Evolutionary conservation across 2,329 filamentous ascomycete genomes (phyloP).

Genomic region (Dothideomycetes sp.): DNA sequence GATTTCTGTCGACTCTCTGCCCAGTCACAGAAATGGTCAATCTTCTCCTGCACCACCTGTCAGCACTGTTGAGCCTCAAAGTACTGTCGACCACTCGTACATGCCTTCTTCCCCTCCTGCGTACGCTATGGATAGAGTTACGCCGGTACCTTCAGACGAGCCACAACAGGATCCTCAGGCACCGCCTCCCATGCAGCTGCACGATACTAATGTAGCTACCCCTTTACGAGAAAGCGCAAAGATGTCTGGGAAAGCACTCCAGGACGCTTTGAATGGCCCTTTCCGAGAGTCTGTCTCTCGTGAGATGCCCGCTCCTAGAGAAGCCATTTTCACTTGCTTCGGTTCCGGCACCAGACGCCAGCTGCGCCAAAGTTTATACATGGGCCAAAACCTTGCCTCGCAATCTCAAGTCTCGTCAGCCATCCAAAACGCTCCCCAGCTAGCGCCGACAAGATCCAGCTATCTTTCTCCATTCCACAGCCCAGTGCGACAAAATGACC

Average conservation of each 20-base stretch:
- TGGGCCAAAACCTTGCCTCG: slow-evolving; percentile 30
- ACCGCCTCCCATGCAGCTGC: not conserved
- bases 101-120: slow-evolving; percentile 26
- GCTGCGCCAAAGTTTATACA: slow-evolving; percentile 29
- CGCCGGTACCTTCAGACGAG: slow-evolving; percentile 9
- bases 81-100: slow-evolving; percentile 18
- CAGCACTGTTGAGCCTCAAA: not conserved
- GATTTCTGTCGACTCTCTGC: slow-evolving; percentile 40
- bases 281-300: slow-evolving; percentile 9
- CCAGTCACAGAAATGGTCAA: slow-evolving; percentile 20
- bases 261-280: slow-evolving; percentile 14
- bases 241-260: slow-evolving; percentile 15
- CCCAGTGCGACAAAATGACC: slow-evolving; percentile 7
- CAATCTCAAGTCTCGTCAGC: not conserved
- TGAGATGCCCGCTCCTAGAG: slow-evolving; percentile 2
- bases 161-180: slow-evolving; percentile 9
- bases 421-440: slow-evolving; percentile 3
- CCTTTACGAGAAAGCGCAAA: slow-evolving; percentile 14
- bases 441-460: slow-evolving; percentile 5
- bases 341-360: slow-evolving; percentile 31
- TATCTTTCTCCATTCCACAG: slow-evolving; percentile 12
- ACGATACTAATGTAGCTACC: slow-evolving; percentile 8
- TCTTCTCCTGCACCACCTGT: slow-evolving; percentile 2
- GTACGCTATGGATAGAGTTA: slow-evolving; percentile 9
- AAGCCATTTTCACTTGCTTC: slow-evolving; percentile 28